Conservation (phyloP, 2,329 filamentous ascomycete genomes). For the Colletotrichum chrysophilum region DNA sequence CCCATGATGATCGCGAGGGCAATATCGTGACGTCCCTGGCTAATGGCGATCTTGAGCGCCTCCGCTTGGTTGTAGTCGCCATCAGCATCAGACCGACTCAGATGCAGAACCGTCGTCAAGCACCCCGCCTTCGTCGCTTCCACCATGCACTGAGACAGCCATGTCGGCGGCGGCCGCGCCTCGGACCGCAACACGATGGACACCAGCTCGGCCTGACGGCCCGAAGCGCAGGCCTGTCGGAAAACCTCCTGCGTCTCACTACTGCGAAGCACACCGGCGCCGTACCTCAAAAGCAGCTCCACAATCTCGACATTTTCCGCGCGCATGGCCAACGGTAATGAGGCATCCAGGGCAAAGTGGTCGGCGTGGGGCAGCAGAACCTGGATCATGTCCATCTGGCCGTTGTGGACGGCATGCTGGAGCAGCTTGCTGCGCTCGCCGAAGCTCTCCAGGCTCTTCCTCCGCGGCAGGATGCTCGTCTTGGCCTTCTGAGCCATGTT, state of each 20-base stretch:
- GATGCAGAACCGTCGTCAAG: slow-evolving; percentile 52
- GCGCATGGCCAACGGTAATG: slow-evolving; percentile 54
- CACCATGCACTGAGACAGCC: slow-evolving; percentile 55
- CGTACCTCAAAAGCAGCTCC: slow-evolving; percentile 55
- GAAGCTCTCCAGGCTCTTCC: slow-evolving; percentile 54
- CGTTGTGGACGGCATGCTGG: slow-evolving; percentile 54
- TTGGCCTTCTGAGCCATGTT: slow-evolving; percentile 53
- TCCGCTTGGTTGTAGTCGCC: slow-evolving; percentile 56
- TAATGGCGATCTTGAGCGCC: slow-evolving; percentile 56
- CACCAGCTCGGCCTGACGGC: slow-evolving; percentile 50
- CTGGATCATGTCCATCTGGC: slow-evolving; percentile 57
- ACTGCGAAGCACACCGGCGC: slow-evolving; percentile 38
- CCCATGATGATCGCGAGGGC: slow-evolving; percentile 60
- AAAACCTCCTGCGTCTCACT: slow-evolving; percentile 60
- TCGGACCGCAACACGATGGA: slow-evolving; percentile 54
- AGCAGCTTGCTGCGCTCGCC: slow-evolving; percentile 55
- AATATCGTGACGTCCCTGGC: slow-evolving; percentile 56
- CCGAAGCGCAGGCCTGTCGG: slow-evolving; percentile 52
- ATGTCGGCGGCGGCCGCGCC: slow-evolving; percentile 46
- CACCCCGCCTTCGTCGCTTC: slow-evolving; percentile 56
- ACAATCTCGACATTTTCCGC: slow-evolving; percentile 47
- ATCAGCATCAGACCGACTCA: slow-evolving; percentile 59
- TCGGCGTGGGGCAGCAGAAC: slow-evolving; percentile 60
- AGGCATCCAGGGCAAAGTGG: slow-evolving; percentile 51
- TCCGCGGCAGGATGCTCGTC: slow-evolving; percentile 50